Evolutionary conservation across 495 filamentous ascomycete genomes (phyloP).

Genomic region (Xylaria sp.): DNA sequence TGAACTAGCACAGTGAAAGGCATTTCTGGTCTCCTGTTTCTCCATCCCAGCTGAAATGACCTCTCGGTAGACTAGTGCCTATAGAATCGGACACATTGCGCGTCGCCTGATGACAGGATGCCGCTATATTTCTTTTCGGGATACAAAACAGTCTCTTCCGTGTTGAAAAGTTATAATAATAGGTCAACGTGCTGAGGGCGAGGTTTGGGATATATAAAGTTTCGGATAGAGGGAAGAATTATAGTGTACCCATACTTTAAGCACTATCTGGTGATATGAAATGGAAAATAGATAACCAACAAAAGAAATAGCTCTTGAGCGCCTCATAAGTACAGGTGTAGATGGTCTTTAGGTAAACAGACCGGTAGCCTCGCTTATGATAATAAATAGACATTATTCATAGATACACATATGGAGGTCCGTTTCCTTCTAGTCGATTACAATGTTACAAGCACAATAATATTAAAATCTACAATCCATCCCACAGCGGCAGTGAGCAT

Average conservation of each 20-base stretch:
- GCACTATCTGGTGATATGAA: too few species aligned
- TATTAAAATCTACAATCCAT: background rate
- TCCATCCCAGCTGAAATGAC: background rate
- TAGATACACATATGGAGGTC: background rate
- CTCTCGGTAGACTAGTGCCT: background rate
- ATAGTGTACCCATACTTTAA: too few species aligned
- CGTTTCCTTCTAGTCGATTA: background rate
- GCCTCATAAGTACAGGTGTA: too few species aligned
- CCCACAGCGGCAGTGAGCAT: background rate
- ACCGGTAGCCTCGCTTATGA: too few species aligned
- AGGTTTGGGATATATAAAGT: background rate
- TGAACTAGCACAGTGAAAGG: background rate
- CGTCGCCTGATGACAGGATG: too few species aligned
- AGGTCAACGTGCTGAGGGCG: too few species aligned
- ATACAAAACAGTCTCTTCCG: too few species aligned
- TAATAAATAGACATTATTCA: background rate
- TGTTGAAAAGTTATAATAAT: too few species aligned
- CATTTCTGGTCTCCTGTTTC: background rate
- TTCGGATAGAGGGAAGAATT: background rate
- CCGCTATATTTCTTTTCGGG: too few species aligned
- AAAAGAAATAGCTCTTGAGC: too few species aligned
- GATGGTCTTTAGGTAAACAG: too few species aligned
- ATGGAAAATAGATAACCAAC: too few species aligned
- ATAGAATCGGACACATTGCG: background rate
- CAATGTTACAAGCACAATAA: background rate